These are phyloP conservation scores for Collybia nuda DNA, from an alignment of 768 basidiomycete genomes.

Conservation along the genomic window DNA sequence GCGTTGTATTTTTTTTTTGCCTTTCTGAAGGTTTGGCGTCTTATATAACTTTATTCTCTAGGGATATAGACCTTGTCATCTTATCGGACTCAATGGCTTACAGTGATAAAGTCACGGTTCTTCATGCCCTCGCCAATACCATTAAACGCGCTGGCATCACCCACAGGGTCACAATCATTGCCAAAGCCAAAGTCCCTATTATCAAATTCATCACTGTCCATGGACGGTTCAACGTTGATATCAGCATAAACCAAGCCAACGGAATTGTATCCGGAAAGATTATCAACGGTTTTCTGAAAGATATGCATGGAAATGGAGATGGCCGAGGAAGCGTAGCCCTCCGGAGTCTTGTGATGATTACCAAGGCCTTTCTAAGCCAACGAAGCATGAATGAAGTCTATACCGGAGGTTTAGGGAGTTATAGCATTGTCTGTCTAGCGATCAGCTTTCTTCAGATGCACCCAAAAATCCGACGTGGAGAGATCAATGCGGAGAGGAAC, in stretches of 20 bases:
- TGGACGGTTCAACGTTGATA: constrained; percentile 87
- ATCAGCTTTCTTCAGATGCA: constrained; percentile 97
- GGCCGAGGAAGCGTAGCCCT: constrained; percentile 57
- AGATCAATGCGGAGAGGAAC: constrained; percentile 86
- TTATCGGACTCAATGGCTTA: constrained; percentile 75
- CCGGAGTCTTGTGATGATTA: constrained; percentile 81
- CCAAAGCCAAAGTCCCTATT: constrained; percentile 94
- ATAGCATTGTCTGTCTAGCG: constrained; percentile 90
- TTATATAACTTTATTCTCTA: constrained; percentile 28
- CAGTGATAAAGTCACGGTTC: constrained; percentile 63
- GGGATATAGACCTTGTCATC: constrained; percentile 95
- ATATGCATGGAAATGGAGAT: constrained; percentile 41
- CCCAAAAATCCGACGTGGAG: constrained; percentile 85
- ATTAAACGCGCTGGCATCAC: constrained; percentile 78
- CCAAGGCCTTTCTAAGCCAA: constrained; percentile 88
- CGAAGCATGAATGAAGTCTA: constrained; percentile 98
- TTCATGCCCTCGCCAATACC: constrained; percentile 76
- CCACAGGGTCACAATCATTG: constrained; percentile 77
- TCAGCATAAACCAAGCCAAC: constrained; percentile 89
- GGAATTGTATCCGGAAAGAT: constrained; percentile 79
- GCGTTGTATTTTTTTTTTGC: constrained; percentile 24
- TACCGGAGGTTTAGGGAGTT: constrained; percentile 91
- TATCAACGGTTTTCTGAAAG: constrained; percentile 74
- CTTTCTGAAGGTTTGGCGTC: constrained; percentile 4
- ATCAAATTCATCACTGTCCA: constrained; percentile 88